Evolutionary conservation across 257 asterid genomes (phyloP).

Genomic region (Hygrophila difformis): DNA sequence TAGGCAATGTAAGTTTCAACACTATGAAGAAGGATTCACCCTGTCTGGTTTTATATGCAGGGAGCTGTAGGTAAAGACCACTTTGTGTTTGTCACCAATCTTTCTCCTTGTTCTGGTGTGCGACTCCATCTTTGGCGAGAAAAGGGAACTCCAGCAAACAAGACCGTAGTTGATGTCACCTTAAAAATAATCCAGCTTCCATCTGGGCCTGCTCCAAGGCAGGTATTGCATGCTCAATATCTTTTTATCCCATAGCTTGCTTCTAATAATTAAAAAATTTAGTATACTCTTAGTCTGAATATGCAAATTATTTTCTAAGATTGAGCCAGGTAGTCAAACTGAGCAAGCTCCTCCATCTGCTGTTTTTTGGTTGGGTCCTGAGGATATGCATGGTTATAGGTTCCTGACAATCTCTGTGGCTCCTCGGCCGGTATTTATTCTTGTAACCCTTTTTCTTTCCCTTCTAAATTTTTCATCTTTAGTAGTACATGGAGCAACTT

Average conservation of each 20-base stretch:
- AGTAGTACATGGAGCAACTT: constrained; percentile 4
- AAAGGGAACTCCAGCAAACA: constrained; percentile 42
- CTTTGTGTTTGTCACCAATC: constrained; percentile 91
- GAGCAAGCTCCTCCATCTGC: constrained; percentile 99
- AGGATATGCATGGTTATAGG: constrained; percentile 74
- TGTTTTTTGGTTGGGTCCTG: constrained; percentile 82
- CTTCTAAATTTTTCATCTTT: background rate
- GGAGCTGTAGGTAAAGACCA: constrained; percentile 57
- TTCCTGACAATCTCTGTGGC: constrained; percentile 95
- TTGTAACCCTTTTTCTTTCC: too few species aligned
- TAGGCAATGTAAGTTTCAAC: too few species aligned
- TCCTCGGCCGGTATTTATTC: constrained; percentile 66
- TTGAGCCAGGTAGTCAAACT: constrained; percentile 97
- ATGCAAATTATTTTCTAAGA: constrained; percentile 37
- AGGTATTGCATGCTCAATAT: constrained; percentile 50
- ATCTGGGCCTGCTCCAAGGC: constrained; percentile 96
- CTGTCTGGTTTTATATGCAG: too few species aligned
- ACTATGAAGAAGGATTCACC: too few species aligned
- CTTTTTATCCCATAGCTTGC: constrained; percentile 9
- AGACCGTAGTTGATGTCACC: constrained; percentile 64
- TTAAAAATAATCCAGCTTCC: constrained; percentile 92
- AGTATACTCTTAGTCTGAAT: constrained; percentile 14
- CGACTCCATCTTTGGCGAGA: constrained; percentile 91
- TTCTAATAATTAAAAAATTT: constrained; percentile 5
- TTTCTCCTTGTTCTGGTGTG: constrained; percentile 90